These are phyloP conservation scores for Cicer cuneatum DNA, from an alignment of 306 rosid species.

Conservation along the genomic window DNA sequence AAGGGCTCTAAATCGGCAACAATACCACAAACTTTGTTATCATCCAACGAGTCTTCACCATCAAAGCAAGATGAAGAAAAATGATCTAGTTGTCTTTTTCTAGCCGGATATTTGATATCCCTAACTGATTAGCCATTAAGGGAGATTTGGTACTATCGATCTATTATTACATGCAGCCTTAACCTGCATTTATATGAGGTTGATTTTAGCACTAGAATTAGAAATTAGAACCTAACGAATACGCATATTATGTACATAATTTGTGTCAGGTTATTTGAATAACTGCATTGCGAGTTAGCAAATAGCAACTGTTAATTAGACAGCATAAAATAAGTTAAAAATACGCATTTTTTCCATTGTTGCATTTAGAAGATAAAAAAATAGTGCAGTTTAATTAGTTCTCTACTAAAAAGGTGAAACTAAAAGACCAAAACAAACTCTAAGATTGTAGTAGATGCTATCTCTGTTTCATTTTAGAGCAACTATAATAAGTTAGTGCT, in stretches of 20 bases:
- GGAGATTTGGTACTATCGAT: neutral
- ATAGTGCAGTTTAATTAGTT: too few relatives aligned
- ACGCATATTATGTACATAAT: neutral
- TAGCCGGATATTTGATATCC: slow-evolving; percentile 56
- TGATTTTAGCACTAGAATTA: neutral
- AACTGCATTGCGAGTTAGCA: neutral
- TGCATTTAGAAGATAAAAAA: neutral
- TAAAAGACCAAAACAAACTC: neutral
- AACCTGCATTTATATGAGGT: neutral
- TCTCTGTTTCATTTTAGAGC: too few relatives aligned
- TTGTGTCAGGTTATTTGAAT: neutral
- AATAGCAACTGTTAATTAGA: neutral
- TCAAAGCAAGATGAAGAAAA: slow-evolving; percentile 65
- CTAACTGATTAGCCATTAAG: slow-evolving; percentile 1
- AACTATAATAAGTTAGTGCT: too few relatives aligned
- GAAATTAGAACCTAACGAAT: neutral
- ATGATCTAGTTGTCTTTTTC: slow-evolving; percentile 69
- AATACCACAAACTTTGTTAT: slow-evolving; percentile 35
- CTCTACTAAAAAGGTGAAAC: neutral
- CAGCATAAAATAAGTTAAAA: neutral
- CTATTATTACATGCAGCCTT: neutral
- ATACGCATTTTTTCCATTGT: neutral
- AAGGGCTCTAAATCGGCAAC: slow-evolving; percentile 50
- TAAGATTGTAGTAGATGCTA: too few relatives aligned
- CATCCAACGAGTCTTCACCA: slow-evolving; percentile 46